Evolutionary conservation across 225 moss, liverwort and hornwort genomes (phyloP), one percentile per base, ranked within the genome.

Genomic region (Anthoceros angustus): DNA sequence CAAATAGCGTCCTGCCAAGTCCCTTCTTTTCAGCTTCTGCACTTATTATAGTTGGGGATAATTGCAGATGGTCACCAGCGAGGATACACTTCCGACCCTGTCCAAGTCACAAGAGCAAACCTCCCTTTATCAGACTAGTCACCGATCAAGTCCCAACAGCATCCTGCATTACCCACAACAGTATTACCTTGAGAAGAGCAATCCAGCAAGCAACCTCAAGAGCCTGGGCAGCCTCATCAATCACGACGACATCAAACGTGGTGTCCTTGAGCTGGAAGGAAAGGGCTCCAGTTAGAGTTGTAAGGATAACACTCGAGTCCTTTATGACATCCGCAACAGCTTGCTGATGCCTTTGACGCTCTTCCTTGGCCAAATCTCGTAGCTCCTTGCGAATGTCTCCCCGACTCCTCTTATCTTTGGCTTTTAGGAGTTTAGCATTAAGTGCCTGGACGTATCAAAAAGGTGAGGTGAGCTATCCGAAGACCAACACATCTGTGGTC

Each of bases 191-290:
- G 68, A 94, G 68, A 43, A 95, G 82, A 18, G 94, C 86, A 74
- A 90, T 95, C 94, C 94, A 95, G 78, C 90, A 95, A 74, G 94
- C 94, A 60, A 90, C 85, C 72, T 95, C 94, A 67, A 95, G 84
- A 70, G 94, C 94, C 76, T 95, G 94, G 69, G 94, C 94, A 70
- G 94, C 90, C 78, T 95, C 94, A 72, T 95, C 94, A 65, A 95
- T 88, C 42, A 95, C 75, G 39, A 95, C 94, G 63, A 95, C 71
- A 78, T 95, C 94, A 75, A 90, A 95, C 49, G 82, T 81, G 23
- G 86, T 85, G 67, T 90, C 86, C 21, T 85, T 82, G 25, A 95
- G 74, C 75, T 95, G 94, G 43, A 78, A 80, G 55, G 94, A 86
- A 46, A 90, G 90, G 65, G 90, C 88, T 66, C 94, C 94, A 61